Evolutionary conservation across 805 yeast genomes (phyloP), one percentile per base, ranked within the genome.

Genomic region (Ogataea philodendri): DNA sequence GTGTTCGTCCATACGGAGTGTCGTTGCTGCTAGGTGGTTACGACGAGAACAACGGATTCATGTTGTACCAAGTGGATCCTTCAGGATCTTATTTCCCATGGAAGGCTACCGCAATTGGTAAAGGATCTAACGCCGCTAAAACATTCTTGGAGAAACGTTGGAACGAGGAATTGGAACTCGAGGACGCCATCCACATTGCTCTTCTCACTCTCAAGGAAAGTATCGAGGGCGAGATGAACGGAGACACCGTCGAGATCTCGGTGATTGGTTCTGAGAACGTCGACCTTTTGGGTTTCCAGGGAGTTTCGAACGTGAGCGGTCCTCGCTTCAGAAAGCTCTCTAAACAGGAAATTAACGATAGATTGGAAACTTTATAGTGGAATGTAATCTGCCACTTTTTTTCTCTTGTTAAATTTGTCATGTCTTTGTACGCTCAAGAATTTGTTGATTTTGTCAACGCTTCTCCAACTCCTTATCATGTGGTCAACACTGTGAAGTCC

Each of bases 101-200:
- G 99, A 93, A 90, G 65, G 98, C 98, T 23, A 90, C 98, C 3
- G 97, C 98, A 15, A 93, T 93, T 52, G 99, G 99, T 46, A 89
- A 88, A 59, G 95, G 96, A 16, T 81, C 96, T 3, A 78, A 79
- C 27, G 86, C 95, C n/a, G 98, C 97, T 22, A 93, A 94, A 69
- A 90, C 97, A 1, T 93, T 93, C 54, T 67, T 93, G 57, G 99
- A 93, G 62, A 93, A 93, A 67, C 81, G 99, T 66, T 93, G 97
- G 97, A 90, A 89, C 59, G 95, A 88, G 48, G 96, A 93, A 62
- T 70, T 93, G 58, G 98, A 93, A 66, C 72, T 93, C 45, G 99
- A 93, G 66, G 99, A 93, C 60, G 99, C 97, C 32, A 86, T 93
- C 47, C 97, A 93, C 62, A 93, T 90, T 57, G 96, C 97, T 1